Evolutionary conservation across 495 filamentous ascomycete species (phyloP).

Genomic region (Clavariopsis aquatica): DNA sequence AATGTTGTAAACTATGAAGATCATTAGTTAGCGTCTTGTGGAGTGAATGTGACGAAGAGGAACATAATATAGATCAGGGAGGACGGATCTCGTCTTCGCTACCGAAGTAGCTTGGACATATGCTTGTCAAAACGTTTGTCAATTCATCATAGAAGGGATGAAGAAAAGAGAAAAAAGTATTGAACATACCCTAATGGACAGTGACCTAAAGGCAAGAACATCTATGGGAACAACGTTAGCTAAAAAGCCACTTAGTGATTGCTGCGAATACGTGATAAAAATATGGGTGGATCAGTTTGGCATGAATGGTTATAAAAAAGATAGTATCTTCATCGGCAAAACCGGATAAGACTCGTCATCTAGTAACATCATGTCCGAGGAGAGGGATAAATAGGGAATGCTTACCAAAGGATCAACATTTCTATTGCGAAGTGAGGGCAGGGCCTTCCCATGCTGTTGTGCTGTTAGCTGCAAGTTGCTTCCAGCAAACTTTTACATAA

Average conservation of each 20-base stretch:
- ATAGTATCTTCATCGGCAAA: constrained; percentile 73
- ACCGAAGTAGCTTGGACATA: constrained; percentile 72
- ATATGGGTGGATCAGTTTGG: constrained; percentile 56
- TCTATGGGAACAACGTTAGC: not conserved
- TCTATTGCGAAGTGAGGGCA: not conserved
- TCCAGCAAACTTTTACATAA: not conserved
- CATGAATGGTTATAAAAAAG: constrained; percentile 79
- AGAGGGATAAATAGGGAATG: not conserved
- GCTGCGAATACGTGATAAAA: not conserved
- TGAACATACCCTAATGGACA: not conserved
- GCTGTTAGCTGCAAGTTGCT: not conserved
- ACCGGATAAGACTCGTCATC: constrained; percentile 90
- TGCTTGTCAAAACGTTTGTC: constrained; percentile 75
- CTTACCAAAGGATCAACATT: constrained; percentile 8
- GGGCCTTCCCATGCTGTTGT: not conserved
- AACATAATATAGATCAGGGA: constrained; percentile 22
- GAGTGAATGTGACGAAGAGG: not conserved
- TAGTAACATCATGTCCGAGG: constrained; percentile 65
- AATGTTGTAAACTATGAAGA: not conserved
- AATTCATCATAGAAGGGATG: constrained; percentile 60
- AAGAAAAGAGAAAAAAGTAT: not conserved
- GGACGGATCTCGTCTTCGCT: constrained; percentile 63
- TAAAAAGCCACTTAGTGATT: not conserved
- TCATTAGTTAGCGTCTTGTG: constrained; percentile 23
- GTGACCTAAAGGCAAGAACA: not conserved